Percentiles rank a stretch among this genome's conserved stretches.
phyloP scores from a whole-genome alignment of 192 early-diverging fungal genomes.

The Podila epigama region DNA sequence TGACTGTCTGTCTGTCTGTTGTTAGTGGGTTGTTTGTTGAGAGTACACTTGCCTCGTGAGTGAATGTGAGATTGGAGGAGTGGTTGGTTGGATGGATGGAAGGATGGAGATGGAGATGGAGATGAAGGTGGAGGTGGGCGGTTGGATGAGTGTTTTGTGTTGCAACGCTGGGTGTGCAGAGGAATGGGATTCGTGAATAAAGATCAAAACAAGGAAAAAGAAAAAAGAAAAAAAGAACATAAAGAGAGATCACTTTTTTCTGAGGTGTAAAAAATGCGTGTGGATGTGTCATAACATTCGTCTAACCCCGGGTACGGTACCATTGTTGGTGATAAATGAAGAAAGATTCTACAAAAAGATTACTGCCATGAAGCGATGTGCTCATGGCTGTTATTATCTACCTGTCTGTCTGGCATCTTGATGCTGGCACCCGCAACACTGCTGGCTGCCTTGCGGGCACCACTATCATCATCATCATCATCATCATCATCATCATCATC shows the following conservation, averaged over 20 bases:
- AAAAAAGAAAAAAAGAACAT: background rate
- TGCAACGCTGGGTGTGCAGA: background rate
- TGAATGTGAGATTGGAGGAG: background rate
- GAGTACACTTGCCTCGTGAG: background rate
- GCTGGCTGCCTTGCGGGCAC: no score
- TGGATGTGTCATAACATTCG: no score
- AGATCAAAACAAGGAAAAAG: background rate
- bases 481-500: no score
- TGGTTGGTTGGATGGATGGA: background rate
- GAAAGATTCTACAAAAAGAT: no score
- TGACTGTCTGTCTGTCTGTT: background rate
- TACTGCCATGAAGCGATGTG: no score
- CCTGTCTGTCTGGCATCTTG: no score
- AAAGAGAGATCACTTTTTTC: background rate
- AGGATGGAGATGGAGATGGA: background rate
- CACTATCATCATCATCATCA: no score
- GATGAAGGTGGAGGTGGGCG: background rate
- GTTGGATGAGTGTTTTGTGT: background rate
- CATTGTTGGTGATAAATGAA: no score
- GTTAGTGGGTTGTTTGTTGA: background rate
- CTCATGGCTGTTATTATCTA: no score
- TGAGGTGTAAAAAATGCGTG: background rate
- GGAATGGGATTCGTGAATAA: conserved; percentile 33
- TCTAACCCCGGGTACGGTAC: no score
- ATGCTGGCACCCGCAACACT: no score